Base-by-base conservation (phyloP, 768 basidiomycete genomes). In the Termitomyces heimii region DNA sequence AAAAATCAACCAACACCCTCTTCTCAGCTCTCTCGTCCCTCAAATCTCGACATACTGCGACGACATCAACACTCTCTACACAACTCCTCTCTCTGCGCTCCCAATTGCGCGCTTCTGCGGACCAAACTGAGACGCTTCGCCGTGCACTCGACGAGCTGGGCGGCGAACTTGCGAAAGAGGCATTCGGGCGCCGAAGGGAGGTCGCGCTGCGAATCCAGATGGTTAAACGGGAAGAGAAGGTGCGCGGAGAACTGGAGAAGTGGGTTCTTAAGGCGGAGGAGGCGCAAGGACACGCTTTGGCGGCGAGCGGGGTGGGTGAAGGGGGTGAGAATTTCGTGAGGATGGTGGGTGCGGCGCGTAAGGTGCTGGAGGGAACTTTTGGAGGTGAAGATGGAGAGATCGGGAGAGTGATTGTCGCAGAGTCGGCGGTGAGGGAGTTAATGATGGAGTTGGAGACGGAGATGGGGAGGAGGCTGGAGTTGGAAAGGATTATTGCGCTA, bases 111-210 rank as follows among this genome's bases (percentile, higher is more conserved):
- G 68, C 72, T 5, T 77, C 83, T 37, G 75, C 77, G 58, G 54
- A 67, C 0, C 77, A 77, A 12, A 70, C 74, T 0, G 75, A 77
- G 22, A 77, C 75, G 7, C 70, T 92, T n/a, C 81, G 86, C 5
- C 66, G 67, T 29, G 81, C 81, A 1, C 71, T 93, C 18, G 89
- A 91, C 58, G 84, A 89, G 44, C 71, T 91, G 0, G 84, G 86
- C 0, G 82, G 84, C 37, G 86, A 91, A 53, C 74, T 89, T 31
- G 77, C 84, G 35, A 82, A 85, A 29, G 91, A 92, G 66, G 75
- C 79, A 0, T 88, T 82, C 57, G 90, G 89, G 3, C 79, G 91
- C 18, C 73, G 91, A 24, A 75, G 87, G 34, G 91, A 94, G 64
- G 79, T 91, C 0, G 75, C 80, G 0, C 64, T 91, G 28, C 72